Conservation (phyloP, 202 grass and related monocot species). For the Elaeis oleifera region DNA sequence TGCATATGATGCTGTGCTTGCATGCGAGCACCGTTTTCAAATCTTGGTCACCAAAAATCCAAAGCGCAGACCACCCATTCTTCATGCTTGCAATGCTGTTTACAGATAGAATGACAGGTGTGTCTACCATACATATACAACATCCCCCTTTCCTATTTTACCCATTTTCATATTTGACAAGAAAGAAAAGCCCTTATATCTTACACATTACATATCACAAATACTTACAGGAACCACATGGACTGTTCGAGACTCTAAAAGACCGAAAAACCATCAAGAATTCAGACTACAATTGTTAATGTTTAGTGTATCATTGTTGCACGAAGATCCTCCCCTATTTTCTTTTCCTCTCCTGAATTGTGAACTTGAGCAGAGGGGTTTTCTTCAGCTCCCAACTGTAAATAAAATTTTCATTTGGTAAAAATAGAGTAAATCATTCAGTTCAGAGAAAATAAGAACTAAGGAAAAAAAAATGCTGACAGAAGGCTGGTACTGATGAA, state of each 20-base stretch:
- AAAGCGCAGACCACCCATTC: too few species aligned
- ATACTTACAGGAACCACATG: neutral
- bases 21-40: too few species aligned
- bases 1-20: too few species aligned
- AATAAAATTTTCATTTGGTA: neutral
- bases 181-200: neutral
- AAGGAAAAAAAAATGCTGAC: neutral
- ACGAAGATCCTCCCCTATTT: too few species aligned
- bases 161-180: neutral
- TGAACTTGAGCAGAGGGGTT: neutral
- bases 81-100: too few species aligned
- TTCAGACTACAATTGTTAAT: too few species aligned
- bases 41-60: too few species aligned
- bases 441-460: neutral
- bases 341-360: neutral
- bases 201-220: neutral
- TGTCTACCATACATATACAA: too few species aligned
- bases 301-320: too few species aligned
- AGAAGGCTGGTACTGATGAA: too few species aligned
- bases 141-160: neutral
- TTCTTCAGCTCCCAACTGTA: constrained; percentile 7
- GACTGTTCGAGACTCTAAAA: neutral
- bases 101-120: too few species aligned
- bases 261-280: too few species aligned
- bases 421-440: neutral